Evolutionary conservation across 2,329 filamentous ascomycete genomes (phyloP).

Genomic region (Colletotrichum scovillei): DNA sequence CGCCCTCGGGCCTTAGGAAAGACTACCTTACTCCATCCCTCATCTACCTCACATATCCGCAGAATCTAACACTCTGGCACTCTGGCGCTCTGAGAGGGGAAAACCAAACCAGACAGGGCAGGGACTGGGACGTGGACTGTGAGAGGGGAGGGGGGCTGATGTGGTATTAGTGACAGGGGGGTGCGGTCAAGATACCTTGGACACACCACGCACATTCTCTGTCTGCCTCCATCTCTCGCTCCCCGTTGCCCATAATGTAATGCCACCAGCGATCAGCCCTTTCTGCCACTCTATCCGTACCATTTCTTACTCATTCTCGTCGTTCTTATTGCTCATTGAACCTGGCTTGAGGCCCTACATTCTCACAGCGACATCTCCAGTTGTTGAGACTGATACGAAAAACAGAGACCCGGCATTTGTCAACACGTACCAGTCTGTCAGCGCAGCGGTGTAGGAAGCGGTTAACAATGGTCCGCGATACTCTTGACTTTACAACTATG

Average conservation of each 20-base stretch:
- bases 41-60: no score
- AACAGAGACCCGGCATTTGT: not conserved
- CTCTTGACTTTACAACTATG: not conserved
- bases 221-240: not conserved
- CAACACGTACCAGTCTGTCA: constrained; percentile 21
- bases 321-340: not conserved
- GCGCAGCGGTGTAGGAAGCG: constrained; percentile 28
- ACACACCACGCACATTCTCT: not conserved
- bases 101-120: not conserved
- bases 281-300: not conserved
- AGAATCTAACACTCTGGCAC: no score
- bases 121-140: not conserved
- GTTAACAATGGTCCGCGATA: constrained; percentile 1
- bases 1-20: not conserved
- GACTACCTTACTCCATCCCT: not conserved
- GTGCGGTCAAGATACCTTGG: not conserved
- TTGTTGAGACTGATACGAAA: not conserved
- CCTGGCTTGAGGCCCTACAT: not conserved
- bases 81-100: not conserved
- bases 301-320: not conserved
- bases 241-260: not conserved
- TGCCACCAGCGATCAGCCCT: not conserved
- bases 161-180: constrained; percentile 6
- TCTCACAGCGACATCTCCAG: not conserved
- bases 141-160: not conserved